Percentiles rank a stretch among this genome's conserved stretches.
These are phyloP conservation scores for Datura wrightii DNA, from an alignment of 257 asterid species.

Conservation along the genomic window DNA sequence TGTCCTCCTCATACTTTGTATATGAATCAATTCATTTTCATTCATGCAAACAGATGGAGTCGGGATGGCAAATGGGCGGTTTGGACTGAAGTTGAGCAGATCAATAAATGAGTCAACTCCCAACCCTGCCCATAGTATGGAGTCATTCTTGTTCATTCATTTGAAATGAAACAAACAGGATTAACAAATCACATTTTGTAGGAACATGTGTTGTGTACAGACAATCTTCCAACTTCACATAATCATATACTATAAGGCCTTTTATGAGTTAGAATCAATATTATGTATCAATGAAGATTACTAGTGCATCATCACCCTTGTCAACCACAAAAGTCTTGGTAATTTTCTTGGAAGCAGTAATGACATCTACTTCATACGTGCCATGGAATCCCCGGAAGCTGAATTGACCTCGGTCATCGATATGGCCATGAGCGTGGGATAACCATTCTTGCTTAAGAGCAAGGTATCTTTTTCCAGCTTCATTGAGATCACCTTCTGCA, in stretches of 20 bases:
- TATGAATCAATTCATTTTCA: too few relatives aligned
- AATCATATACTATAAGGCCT: background rate
- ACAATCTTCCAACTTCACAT: background rate
- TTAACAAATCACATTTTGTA: background rate
- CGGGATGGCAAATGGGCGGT: too few relatives aligned
- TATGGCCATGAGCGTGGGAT: constrained; percentile 59
- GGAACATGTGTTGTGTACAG: background rate
- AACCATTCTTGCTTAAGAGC: constrained; percentile 77
- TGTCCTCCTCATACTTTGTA: too few relatives aligned
- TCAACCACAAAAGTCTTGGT: constrained; percentile 65
- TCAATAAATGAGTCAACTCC: too few relatives aligned
- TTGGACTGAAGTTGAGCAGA: too few relatives aligned
- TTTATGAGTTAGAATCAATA: background rate
- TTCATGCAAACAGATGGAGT: too few relatives aligned
- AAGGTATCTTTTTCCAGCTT: constrained; percentile 71
- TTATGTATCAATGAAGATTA: constrained; percentile 48
- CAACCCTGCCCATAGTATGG: background rate
- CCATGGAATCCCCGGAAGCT: constrained; percentile 82
- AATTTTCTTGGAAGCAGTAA: constrained; percentile 42
- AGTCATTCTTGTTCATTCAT: background rate
- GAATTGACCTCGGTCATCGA: constrained; percentile 56
- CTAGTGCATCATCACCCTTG: constrained; percentile 66
- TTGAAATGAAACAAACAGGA: background rate
- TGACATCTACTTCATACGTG: constrained; percentile 62
- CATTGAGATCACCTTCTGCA: constrained; percentile 83